phyloP scores from a whole-genome alignment of 1,139 yeast genomes.

The Barnettozyma hawaiiensis region DNA sequence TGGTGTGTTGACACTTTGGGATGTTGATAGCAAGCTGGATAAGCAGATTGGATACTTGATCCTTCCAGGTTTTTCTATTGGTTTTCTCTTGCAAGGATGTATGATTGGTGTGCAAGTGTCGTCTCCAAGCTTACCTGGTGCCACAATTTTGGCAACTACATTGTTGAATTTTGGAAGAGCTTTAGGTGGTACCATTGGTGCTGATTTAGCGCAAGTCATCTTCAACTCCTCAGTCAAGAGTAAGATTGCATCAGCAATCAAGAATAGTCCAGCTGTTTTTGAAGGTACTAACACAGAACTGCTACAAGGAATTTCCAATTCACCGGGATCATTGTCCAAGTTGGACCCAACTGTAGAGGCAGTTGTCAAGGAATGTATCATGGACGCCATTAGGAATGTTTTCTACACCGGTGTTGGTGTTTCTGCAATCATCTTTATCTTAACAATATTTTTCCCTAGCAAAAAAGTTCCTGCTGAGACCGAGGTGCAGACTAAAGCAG shows the following conservation, averaged over 20 bases:
- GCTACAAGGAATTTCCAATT: background rate
- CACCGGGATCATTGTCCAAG: slow-evolving; percentile 3
- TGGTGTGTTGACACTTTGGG: slow-evolving; percentile 43
- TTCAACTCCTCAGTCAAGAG: slow-evolving; percentile 32
- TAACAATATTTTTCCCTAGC: slow-evolving; percentile 35
- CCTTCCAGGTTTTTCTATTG: slow-evolving; percentile 50
- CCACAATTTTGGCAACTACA: slow-evolving; percentile 45
- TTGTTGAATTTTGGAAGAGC: slow-evolving; percentile 43
- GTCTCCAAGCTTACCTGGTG: slow-evolving; percentile 49
- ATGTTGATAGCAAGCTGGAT: slow-evolving; percentile 32
- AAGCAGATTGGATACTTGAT: slow-evolving; percentile 49
- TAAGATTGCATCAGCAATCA: slow-evolving; percentile 21
- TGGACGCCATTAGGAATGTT: slow-evolving; percentile 38
- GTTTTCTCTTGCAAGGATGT: slow-evolving; percentile 48
- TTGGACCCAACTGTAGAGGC: slow-evolving; percentile 3
- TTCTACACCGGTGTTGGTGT: slow-evolving; percentile 39
- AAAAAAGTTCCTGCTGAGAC: slow-evolving; percentile 33
- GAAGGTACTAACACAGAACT: background rate
- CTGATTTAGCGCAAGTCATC: slow-evolving; percentile 43
- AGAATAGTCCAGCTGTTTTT: slow-evolving; percentile 8
- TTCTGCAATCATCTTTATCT: slow-evolving; percentile 30
- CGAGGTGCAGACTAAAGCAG: slow-evolving; percentile 15
- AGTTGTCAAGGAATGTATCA: slow-evolving; percentile 21
- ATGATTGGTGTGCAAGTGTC: slow-evolving; percentile 48
- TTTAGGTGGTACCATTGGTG: slow-evolving; percentile 45